Base-by-base conservation (phyloP, 2,329 filamentous ascomycete genomes). In the Lachnellula willkommii region DNA sequence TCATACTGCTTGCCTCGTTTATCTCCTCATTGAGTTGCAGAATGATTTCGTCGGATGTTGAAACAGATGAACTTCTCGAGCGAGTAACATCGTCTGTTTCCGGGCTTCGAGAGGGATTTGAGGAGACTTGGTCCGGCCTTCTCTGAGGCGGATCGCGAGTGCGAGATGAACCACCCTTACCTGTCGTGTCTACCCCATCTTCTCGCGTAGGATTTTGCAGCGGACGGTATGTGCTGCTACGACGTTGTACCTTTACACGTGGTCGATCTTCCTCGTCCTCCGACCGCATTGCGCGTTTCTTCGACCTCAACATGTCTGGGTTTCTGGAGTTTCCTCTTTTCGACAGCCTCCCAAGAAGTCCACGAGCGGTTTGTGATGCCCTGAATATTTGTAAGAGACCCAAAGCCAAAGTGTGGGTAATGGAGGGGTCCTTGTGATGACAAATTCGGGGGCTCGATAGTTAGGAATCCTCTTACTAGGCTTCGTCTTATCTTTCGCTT, bases 371-470 rank as follows among this genome's bases (percentile, higher is more conserved):
- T 45, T 32, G 17, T 45, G 47, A 2, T 36, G 37, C 28, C 51
- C 40, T 14, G 54, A 49, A 32, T 49, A 49, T 17, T 48, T 52
- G 43, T 56, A 56, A 14, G 54, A 52, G n/a, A 47, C 37, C 54
- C 54, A 56, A 45, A 3, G n/a, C 28, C 26, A 45, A 11, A 4
- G 40, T 17, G 15, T 20, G 9, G 17, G 17, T 45, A 14, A 20
- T 20, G 17, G 40, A 45, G 40, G 40, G 20, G 20, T 20, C 15
- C 11, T 17, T 15, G 15, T 6, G 17, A 45, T 15, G 9, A 45
- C 4, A 22, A 45, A 12, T 45, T 45, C 9, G 4, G 15, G 40
- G 9, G 40, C 40, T 20, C 9, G 7, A 7, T n/a, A 20, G 3
- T 45, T 45, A 4, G 40, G 8, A 24, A n/a, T 20, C n/a, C n/a